phyloP scores from a whole-genome alignment of 2,329 filamentous ascomycete genomes.

The Trichoderma lentiforme region DNA sequence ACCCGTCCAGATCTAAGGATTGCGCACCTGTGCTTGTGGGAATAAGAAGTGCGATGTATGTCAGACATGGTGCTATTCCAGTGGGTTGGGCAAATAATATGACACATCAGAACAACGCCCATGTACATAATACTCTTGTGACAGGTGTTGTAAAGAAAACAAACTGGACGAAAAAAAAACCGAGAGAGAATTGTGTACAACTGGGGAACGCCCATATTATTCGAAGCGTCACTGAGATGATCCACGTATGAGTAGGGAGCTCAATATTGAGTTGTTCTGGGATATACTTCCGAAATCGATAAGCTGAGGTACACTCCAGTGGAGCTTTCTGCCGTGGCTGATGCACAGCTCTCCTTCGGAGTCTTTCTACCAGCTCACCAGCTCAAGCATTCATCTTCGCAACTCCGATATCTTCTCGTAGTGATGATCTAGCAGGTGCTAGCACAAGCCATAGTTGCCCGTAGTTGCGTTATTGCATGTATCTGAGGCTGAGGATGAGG shows the following conservation, averaged over 20 bases:
- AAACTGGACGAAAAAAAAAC: neutral
- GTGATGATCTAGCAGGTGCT: neutral
- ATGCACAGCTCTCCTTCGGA: neutral
- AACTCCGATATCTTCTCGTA: neutral
- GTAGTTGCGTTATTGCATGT: neutral
- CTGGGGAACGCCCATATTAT: neutral
- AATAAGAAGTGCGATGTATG: neutral
- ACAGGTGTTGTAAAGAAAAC: neutral
- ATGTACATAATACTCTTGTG: neutral
- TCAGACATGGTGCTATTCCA: neutral
- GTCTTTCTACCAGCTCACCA: neutral
- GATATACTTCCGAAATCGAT: neutral
- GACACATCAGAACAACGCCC: neutral
- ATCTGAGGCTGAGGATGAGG: neutral
- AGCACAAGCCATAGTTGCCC: neutral
- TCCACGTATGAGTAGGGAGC: neutral
- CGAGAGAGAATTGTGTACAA: neutral
- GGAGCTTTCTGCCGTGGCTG: neutral
- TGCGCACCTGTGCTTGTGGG: neutral
- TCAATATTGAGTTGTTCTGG: neutral
- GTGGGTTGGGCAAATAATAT: neutral
- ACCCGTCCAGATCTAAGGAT: neutral
- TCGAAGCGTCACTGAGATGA: neutral
- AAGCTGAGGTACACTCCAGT: neutral
- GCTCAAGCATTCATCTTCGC: neutral